A percentile compares a stretch with the other conserved stretches of the same genome.
Conservation (phyloP, 2,329 filamentous ascomycete genomes). For the Decorospora gaudefroyi region DNA sequence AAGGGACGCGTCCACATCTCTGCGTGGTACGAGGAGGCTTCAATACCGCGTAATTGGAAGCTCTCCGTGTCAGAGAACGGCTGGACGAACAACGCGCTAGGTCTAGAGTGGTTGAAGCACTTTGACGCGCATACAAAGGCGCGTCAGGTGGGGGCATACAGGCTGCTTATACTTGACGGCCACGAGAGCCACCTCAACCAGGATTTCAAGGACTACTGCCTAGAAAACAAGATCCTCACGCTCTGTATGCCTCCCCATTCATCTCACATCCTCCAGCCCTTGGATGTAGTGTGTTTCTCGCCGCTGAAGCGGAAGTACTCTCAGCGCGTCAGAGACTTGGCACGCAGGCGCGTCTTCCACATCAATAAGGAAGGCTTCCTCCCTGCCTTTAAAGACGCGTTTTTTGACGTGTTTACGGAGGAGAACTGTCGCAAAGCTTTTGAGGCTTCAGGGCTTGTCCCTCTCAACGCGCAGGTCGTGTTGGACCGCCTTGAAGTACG, state of each 20-base stretch:
- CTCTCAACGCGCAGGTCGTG: too few relatives aligned
- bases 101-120: conserved; percentile 22
- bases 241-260: too few relatives aligned
- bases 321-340: neutral
- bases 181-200: conserved; percentile 15
- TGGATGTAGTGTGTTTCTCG: too few relatives aligned
- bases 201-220: conserved; percentile 20
- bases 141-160: conserved; percentile 9
- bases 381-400: too few relatives aligned
- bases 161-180: conserved; percentile 21
- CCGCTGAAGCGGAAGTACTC: too few relatives aligned
- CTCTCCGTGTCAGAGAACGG: conserved; percentile 19
- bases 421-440: too few relatives aligned
- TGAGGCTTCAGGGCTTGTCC: too few relatives aligned
- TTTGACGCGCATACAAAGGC: conserved; percentile 19
- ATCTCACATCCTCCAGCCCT: too few relatives aligned
- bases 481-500: neutral
- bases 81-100: conserved; percentile 19
- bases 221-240: conserved; percentile 15
- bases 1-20: conserved; percentile 17
- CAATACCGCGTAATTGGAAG: conserved; percentile 17
- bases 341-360: neutral
- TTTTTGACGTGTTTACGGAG: neutral
- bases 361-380: neutral
- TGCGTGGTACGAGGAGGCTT: conserved; percentile 29